Percentiles rank a stretch among this genome's conserved stretches.
Evolutionary conservation across 805 yeast genomes (phyloP).

Genomic region (Millerozyma miso): DNA sequence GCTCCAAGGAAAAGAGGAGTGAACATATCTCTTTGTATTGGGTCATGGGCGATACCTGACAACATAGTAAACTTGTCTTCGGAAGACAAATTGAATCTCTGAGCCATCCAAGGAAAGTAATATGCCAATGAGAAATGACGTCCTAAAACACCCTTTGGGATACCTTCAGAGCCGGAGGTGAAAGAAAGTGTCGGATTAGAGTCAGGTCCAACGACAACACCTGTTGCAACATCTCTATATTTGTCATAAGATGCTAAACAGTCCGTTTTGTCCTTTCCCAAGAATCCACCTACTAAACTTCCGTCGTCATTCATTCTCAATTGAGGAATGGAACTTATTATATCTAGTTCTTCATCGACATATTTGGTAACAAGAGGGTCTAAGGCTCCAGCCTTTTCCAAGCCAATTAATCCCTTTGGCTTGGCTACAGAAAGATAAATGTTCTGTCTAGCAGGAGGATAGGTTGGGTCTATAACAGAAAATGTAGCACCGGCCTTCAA

Average conservation of each 20-base stretch:
- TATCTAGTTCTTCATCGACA: constrained; percentile 65
- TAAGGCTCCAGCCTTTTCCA: constrained; percentile 83
- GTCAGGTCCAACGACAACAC: constrained; percentile 95
- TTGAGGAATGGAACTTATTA: constrained; percentile 70
- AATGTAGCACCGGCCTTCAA: constrained; percentile 98
- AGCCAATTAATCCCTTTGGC: constrained; percentile 86
- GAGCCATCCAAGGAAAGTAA: constrained; percentile 98
- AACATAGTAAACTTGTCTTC: constrained; percentile 94
- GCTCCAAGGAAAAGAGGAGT: constrained; percentile 98
- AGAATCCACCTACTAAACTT: constrained; percentile 54
- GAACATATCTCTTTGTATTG: constrained; percentile 98
- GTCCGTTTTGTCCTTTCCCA: constrained; percentile 35
- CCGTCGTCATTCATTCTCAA: constrained; percentile 79
- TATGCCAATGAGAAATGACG: constrained; percentile 96
- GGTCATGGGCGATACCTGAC: constrained; percentile 98
- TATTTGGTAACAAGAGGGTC: constrained; percentile 76
- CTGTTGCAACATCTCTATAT: constrained; percentile 60
- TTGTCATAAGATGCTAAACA: constrained; percentile 44
- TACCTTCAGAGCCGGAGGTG: constrained; percentile 97
- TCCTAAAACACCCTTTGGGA: constrained; percentile 98
- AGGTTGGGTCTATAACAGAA: constrained; percentile 98
- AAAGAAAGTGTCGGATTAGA: constrained; percentile 94
- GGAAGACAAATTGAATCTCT: constrained; percentile 70
- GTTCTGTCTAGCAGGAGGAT: constrained; percentile 97
- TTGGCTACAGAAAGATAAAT: constrained; percentile 89